phyloP scores from a whole-genome alignment of 352 stramenopile genomes.

The Thraustochytrium sp. region DNA sequence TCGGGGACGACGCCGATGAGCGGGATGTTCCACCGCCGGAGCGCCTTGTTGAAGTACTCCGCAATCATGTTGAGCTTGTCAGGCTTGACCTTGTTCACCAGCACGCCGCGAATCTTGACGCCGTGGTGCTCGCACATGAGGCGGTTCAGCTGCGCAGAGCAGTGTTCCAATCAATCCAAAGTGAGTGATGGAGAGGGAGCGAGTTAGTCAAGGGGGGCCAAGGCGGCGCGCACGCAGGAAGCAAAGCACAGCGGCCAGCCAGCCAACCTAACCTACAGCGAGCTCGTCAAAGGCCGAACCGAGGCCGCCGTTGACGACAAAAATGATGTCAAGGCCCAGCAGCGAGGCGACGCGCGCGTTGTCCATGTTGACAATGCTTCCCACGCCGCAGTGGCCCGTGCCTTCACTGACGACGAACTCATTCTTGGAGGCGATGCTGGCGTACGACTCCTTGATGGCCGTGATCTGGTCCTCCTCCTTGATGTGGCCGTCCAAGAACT shows the following conservation, averaged over 20 bases:
- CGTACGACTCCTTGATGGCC: constrained; percentile 70
- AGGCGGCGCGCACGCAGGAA: too few species aligned
- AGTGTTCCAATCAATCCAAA: too few species aligned
- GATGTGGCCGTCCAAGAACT: constrained; percentile 91
- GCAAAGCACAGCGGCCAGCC: too few species aligned
- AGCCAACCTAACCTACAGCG: constrained; percentile 54
- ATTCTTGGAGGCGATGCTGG: constrained; percentile 67
- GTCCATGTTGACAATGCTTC: constrained; percentile 89
- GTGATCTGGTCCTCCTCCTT: constrained; percentile 64
- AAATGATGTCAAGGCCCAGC: constrained; percentile 84
- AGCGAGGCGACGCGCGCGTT: constrained; percentile 87
- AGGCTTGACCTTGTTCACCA: constrained; percentile 88
- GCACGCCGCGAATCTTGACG: constrained; percentile 83
- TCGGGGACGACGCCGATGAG: constrained; percentile 77
- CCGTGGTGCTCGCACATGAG: constrained; percentile 81
- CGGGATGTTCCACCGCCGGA: constrained; percentile 78
- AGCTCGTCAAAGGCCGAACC: constrained; percentile 85
- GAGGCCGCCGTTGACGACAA: constrained; percentile 90
- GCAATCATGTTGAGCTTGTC: constrained; percentile 82
- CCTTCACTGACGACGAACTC: constrained; percentile 91
- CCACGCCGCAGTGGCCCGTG: constrained; percentile 90
- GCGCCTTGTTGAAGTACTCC: constrained; percentile 76
- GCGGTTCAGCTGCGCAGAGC: constrained; percentile 76
- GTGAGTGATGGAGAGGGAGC: background rate
- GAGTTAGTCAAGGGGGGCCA: too few species aligned